Evolutionary conservation across 805 yeast species (phyloP).

Genomic region (Torulaspora delbrueckii): DNA sequence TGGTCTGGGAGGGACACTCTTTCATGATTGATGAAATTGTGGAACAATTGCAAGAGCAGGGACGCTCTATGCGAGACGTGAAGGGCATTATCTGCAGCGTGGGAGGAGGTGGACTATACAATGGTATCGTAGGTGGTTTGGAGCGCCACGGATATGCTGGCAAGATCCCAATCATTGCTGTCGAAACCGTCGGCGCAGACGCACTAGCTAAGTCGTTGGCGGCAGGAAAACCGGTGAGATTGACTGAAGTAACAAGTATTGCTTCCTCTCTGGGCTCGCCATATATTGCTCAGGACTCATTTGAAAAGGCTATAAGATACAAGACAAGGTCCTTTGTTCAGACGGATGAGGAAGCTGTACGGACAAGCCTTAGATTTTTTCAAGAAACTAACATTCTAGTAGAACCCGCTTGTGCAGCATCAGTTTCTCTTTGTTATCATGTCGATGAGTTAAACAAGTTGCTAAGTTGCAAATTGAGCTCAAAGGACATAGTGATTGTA

Average conservation of each 20-base stretch:
- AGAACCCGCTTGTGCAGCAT: constrained; percentile 73
- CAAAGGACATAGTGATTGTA: constrained; percentile 45
- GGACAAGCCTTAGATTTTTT: constrained; percentile 48
- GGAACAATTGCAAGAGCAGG: constrained; percentile 22
- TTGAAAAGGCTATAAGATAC: constrained; percentile 41
- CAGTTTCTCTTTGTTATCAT: constrained; percentile 47
- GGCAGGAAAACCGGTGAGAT: constrained; percentile 41
- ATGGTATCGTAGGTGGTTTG: constrained; percentile 46
- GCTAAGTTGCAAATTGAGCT: constrained; percentile 26
- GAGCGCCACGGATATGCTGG: constrained; percentile 33
- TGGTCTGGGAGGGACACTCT: constrained; percentile 53
- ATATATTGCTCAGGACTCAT: constrained; percentile 47
- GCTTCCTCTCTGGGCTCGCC: constrained; percentile 65
- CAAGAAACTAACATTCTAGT: constrained; percentile 47
- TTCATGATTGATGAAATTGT: constrained; percentile 43
- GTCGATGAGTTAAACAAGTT: constrained; percentile 14
- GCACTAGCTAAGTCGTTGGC: constrained; percentile 48
- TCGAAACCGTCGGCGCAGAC: constrained; percentile 58
- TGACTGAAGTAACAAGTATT: constrained; percentile 47
- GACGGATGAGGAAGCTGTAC: constrained; percentile 52
- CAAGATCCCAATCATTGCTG: constrained; percentile 39
- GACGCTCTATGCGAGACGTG: constrained; percentile 24
- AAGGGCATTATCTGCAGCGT: constrained; percentile 49
- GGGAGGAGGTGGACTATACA: constrained; percentile 55
- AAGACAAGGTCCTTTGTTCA: constrained; percentile 42